Evolutionary conservation across 129 eudicot species (phyloP), one percentile per base, ranked within the genome.

Genomic region (Ambrosia artemisiifolia): DNA sequence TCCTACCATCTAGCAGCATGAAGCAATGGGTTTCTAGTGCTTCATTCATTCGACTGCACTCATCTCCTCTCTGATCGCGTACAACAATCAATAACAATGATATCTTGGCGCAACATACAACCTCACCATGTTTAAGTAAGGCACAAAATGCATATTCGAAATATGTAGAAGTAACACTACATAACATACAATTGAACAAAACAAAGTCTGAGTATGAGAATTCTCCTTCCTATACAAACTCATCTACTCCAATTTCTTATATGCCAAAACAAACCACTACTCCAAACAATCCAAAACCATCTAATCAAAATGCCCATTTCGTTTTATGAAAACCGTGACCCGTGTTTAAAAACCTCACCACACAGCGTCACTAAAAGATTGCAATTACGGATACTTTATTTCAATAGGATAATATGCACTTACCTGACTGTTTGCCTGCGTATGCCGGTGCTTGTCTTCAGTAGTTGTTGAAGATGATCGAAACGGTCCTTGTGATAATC

Each of bases 401-500:
- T 59, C 65, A 38, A 38, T 38, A 38, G 38, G 6, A 35, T 4
- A 36, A 36, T 36, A 56, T 56, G 40, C 34, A 11, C 65, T 30
- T 63, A 70, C 30, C 67, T 78, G 61, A 51, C 76, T 4, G 36
- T 63, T 36, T 36, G 66, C 55, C 63, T 44, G 2, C 34, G 19
- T 33, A 63, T 60, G 24, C 69, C 50, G 0, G 42, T 7, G 38
- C 65, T 62, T 40, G 63, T 67, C 75, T 78, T 89, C 17, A 61
- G 42, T 19, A 90, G 56, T 42, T 89, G 50, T 34, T 70, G 75
- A 33, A 93, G 90, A 70, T 80, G 69, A 46, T 80, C 73, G 24
- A 47, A 82, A 6, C 89, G 88, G 40, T 62, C 85, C 0, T 78
- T 92, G 59, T 89, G 88, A 80, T 89, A 82, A 57, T 93, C 98